A percentile compares a stretch with the other conserved stretches of the same genome.
Evolutionary conservation across 2,329 filamentous ascomycete genomes (phyloP).

Genomic region (Amauroascus verrucosus): DNA sequence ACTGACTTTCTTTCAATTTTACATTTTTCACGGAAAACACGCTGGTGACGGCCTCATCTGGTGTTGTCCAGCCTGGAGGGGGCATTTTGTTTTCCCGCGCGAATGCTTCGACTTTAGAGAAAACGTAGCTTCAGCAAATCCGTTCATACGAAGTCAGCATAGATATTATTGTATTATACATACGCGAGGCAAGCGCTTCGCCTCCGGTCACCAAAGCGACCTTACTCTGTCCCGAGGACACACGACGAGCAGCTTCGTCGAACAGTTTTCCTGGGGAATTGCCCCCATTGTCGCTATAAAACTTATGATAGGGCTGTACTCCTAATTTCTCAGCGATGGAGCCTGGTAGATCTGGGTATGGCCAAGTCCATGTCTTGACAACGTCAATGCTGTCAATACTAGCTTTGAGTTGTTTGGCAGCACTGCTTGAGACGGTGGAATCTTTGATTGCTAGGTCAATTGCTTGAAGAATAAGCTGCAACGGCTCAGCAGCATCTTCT

Average conservation of each 20-base stretch:
- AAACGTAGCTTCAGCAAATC: not conserved
- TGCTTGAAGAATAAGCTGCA: conserved; percentile 48
- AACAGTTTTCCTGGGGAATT: conserved; percentile 53
- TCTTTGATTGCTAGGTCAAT: conserved; percentile 45
- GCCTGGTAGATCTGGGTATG: conserved; percentile 49
- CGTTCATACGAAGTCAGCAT: conserved; percentile 4
- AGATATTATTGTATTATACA: conserved; percentile 8
- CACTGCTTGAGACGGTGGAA: conserved; percentile 28
- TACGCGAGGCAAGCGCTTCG: conserved; percentile 51
- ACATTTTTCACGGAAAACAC: conserved; percentile 45
- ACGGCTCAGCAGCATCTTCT: conserved; percentile 48
- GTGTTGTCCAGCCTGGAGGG: conserved; percentile 50
- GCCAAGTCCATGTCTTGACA: conserved; percentile 57
- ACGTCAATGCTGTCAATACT: conserved; percentile 50
- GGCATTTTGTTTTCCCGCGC: conserved; percentile 45
- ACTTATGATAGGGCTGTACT: conserved; percentile 39
- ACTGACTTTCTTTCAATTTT: conserved; percentile 35
- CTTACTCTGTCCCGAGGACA: conserved; percentile 44
- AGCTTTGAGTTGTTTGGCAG: conserved; percentile 32
- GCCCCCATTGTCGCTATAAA: conserved; percentile 51
- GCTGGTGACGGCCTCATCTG: conserved; percentile 37
- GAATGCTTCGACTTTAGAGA: conserved; percentile 41
- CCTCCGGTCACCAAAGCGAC: conserved; percentile 54
- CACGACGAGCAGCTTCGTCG: conserved; percentile 52
- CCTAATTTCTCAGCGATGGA: conserved; percentile 43